These are phyloP conservation scores for Penicillium fimorum DNA, from an alignment of 495 filamentous ascomycete genomes.

Conservation along the genomic window DNA sequence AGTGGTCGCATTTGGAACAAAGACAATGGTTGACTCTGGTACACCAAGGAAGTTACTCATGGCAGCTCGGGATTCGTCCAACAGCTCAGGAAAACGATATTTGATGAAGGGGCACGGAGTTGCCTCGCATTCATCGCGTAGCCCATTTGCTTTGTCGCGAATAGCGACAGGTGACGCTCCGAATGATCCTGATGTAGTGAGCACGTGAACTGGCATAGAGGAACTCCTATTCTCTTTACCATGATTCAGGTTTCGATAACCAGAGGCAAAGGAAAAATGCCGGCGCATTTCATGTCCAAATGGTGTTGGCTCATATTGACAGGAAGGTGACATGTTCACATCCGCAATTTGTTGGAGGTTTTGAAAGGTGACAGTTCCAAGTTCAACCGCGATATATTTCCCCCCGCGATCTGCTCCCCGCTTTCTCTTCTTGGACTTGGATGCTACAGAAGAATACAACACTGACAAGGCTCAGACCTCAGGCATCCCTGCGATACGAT, in stretches of 20 bases:
- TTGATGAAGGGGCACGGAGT: slow-evolving; percentile 69
- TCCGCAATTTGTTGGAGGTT: neutral
- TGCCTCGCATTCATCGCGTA: slow-evolving; percentile 58
- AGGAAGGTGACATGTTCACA: neutral
- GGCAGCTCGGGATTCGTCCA: slow-evolving; percentile 61
- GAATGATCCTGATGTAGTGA: slow-evolving; percentile 58
- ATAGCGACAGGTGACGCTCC: slow-evolving; percentile 64
- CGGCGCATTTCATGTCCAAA: slow-evolving; percentile 56
- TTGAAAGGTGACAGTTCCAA: neutral
- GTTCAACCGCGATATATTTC: neutral
- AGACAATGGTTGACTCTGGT: slow-evolving; percentile 59
- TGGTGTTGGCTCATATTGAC: slow-evolving; percentile 8
- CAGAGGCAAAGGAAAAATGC: slow-evolving; percentile 62
- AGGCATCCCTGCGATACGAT: slow-evolving; percentile 10
- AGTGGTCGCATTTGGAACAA: slow-evolving; percentile 71
- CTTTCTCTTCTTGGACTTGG: neutral
- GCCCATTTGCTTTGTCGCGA: slow-evolving; percentile 49
- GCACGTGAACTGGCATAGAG: neutral
- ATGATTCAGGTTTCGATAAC: slow-evolving; percentile 71
- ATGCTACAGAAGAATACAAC: slow-evolving; percentile 20
- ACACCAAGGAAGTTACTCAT: slow-evolving; percentile 62
- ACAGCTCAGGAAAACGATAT: slow-evolving; percentile 54
- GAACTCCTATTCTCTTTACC: slow-evolving; percentile 43
- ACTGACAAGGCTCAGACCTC: slow-evolving; percentile 6
- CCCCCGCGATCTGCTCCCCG: neutral